Percentiles rank a stretch among this genome's conserved stretches.
These are phyloP conservation scores for Trametes pubescens DNA, from an alignment of 1,284 basidiomycete species.

Conservation along the genomic window DNA sequence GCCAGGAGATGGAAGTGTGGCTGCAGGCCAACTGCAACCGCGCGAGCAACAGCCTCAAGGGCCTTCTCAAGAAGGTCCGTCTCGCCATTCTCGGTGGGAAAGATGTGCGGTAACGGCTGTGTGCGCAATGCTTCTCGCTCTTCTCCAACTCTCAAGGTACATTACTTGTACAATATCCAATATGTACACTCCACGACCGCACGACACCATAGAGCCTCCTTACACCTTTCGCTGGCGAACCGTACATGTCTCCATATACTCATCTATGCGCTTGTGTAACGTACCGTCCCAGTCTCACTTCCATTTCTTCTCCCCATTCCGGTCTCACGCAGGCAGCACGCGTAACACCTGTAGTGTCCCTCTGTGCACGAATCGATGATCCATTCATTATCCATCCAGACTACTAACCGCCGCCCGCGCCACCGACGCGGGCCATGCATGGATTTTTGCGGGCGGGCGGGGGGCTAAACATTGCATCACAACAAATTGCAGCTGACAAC, in stretches of 20 bases:
- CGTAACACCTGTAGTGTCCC: constrained; percentile 5
- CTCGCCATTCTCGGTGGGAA: constrained; percentile 41
- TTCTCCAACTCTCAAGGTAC: not conserved
- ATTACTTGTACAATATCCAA: not conserved
- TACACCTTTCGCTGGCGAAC: constrained; percentile 23
- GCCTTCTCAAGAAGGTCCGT: constrained; percentile 83
- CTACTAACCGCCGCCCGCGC: not conserved
- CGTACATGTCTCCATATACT: constrained; percentile 5
- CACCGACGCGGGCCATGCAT: constrained; percentile 12
- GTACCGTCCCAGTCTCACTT: not conserved
- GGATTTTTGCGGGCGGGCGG: constrained; percentile 13
- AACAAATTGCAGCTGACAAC: constrained; percentile 41
- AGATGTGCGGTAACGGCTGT: constrained; percentile 21
- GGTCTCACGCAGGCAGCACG: not conserved
- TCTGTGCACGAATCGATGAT: constrained; percentile 11
- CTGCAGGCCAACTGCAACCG: constrained; percentile 84
- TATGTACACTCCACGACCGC: no score
- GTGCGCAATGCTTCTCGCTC: not conserved
- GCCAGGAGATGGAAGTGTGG: constrained; percentile 90
- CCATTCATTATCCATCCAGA: constrained; percentile 12
- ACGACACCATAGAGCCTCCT: not conserved
- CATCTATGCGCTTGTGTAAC: not conserved
- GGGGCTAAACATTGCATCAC: constrained; percentile 39
- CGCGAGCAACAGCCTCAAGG: constrained; percentile 87
- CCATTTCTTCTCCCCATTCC: not conserved